A percentile compares a stretch with the other conserved stretches of the same genome.
Conservation (phyloP, 2,329 filamentous ascomycete species). For the Cordyceps cicadae region DNA sequence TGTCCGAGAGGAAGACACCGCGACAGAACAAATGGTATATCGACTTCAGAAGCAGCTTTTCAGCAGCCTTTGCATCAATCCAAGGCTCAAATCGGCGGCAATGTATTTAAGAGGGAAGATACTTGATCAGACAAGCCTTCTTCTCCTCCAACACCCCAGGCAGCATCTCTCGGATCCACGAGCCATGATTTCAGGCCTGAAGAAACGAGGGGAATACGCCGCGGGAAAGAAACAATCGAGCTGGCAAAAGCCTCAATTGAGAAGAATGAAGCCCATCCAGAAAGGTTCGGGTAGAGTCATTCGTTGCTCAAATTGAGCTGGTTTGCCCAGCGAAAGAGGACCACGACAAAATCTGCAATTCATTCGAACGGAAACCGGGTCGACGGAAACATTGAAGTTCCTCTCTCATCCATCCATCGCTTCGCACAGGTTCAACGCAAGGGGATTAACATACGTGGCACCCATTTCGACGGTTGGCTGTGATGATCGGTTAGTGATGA, state of each 20-base stretch:
- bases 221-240: conserved; percentile 55
- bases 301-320: conserved; percentile 13
- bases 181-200: conserved; percentile 34
- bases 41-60: neutral
- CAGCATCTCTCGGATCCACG: conserved; percentile 28
- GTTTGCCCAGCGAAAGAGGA: conserved; percentile 65
- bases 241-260: conserved; percentile 43
- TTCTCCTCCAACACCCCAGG: conserved; percentile 23
- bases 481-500: conserved; percentile 32
- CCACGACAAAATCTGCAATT: conserved; percentile 54
- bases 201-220: conserved; percentile 47
- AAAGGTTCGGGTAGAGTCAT: neutral
- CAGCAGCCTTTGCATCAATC: conserved; percentile 1
- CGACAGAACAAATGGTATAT: conserved; percentile 19
- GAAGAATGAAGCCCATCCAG: neutral
- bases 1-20: conserved; percentile 30
- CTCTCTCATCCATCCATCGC: conserved; percentile 19
- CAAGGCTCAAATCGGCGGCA: conserved; percentile 38
- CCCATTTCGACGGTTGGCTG: conserved; percentile 36
- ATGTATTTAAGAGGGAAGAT: conserved; percentile 71
- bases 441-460: conserved; percentile 44
- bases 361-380: conserved; percentile 31
- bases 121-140: conserved; percentile 52
- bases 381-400: conserved; percentile 13
- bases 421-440: conserved; percentile 27